Base-by-base conservation (phyloP, 2,329 filamentous ascomycete species). In the Fusarium sp. region DNA sequence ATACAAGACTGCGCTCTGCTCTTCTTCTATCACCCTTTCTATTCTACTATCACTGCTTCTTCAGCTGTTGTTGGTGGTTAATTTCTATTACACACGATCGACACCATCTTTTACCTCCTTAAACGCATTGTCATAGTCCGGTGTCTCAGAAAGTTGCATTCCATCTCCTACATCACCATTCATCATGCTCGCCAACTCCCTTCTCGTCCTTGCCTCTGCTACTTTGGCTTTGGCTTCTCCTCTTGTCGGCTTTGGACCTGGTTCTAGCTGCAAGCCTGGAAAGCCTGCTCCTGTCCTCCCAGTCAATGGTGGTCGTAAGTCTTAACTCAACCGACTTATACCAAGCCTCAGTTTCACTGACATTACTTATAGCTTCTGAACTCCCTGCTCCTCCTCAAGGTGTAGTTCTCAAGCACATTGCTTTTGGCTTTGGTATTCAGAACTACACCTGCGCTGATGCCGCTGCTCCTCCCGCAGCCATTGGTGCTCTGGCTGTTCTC, bases 361-460 rank as follows among this genome's bases (percentile, higher is more conserved):
- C 67, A 72, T 27, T 12, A 17, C 15, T 17, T 26, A 20, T 53
- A 85, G 83, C 78, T 40, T 75, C 74, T 27, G 81, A 88, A 55
- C 85, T 89, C 32, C 78, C 83, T n/a, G 64, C 78, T 7, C 83
- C 83, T 2, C 70, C 84, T 5, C 67, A 80, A 13, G 76, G 76
- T 67, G 74, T 82, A 45, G 77, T 78, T 8, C 81, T 90, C 40
- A 85, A 87, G 77, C 81, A 85, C 81, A 86, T 92, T 68, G 85
- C 84, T 60, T 80, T 92, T 44, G 90, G 90, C 72, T 86, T 90
- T 73, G 90, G 90, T 62, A 87, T 90, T 74, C 90, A 92, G 76
- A 92, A 92, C 85, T 92, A 92, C 83, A 90, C 88, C 40, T 92
- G 90, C 80, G 69, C 72, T n/a, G 64, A 75, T 5, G 77, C 78